A percentile compares a stretch with the other conserved stretches of the same genome.
Conservation (phyloP, 78 protist genomes). For the Dictyostelium intermedium region DNA sequence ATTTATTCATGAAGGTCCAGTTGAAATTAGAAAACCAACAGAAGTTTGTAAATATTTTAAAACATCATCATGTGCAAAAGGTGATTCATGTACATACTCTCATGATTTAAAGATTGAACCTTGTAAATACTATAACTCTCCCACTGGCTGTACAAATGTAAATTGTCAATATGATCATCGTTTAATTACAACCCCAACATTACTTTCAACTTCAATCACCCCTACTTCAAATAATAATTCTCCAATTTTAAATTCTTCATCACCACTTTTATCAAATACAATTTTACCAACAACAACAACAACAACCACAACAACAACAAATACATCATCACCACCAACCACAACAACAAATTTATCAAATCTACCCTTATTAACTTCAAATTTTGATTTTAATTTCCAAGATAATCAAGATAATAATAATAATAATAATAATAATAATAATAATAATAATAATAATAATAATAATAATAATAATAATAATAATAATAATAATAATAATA, state of each 20-base stretch:
- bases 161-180: slow-evolving; percentile 69
- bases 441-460: background rate
- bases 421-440: too few relatives aligned
- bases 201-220: background rate
- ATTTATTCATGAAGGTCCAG: slow-evolving; percentile 62
- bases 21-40: slow-evolving; percentile 18
- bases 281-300: background rate
- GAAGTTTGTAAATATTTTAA: slow-evolving; percentile 59
- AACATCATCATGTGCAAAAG: slow-evolving; percentile 33
- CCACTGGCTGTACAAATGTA: slow-evolving; percentile 52
- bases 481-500: background rate
- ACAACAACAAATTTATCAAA: background rate
- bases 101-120: slow-evolving; percentile 41
- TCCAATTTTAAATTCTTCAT: background rate
- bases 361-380: background rate
- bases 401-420: background rate
- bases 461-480: background rate
- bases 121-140: slow-evolving; percentile 55
- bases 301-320: background rate
- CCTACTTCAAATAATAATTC: background rate
- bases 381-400: background rate
- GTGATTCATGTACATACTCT: slow-evolving; percentile 34
- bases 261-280: background rate
- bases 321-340: background rate
- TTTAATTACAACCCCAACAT: background rate